These are phyloP conservation scores for Neurospora sp. DNA, from an alignment of 495 filamentous ascomycete genomes.

Conservation along the genomic window DNA sequence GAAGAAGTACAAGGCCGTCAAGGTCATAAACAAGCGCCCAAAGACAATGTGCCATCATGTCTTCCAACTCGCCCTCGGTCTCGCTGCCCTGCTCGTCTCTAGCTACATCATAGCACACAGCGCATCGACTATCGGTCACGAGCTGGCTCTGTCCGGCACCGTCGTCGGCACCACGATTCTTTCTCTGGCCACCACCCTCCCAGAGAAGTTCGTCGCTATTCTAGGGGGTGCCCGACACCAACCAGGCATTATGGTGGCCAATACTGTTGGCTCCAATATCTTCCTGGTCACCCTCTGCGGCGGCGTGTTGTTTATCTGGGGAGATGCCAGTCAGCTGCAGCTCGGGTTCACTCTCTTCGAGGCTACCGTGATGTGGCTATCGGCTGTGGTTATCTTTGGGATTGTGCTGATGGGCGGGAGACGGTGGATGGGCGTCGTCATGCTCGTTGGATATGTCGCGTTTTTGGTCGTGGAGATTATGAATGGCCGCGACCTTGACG, in stretches of 20 bases:
- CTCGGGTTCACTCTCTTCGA: slow-evolving; percentile 25
- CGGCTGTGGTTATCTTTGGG: slow-evolving; percentile 18
- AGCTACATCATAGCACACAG: slow-evolving; percentile 39
- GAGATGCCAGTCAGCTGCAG: slow-evolving; percentile 9
- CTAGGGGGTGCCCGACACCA: slow-evolving; percentile 36
- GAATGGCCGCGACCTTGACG: slow-evolving; percentile 9
- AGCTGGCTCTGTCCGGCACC: slow-evolving; percentile 32
- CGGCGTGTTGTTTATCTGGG: slow-evolving; percentile 30
- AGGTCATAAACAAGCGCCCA: not conserved
- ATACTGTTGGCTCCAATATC: slow-evolving; percentile 45
- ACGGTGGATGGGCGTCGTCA: slow-evolving; percentile 25
- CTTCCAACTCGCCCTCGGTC: slow-evolving; percentile 35
- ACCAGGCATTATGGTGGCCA: slow-evolving; percentile 42
- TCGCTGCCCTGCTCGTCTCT: slow-evolving; percentile 38
- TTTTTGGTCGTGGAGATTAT: slow-evolving; percentile 34
- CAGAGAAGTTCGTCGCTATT: slow-evolving; percentile 45
- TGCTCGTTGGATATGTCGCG: slow-evolving; percentile 28
- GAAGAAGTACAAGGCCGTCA: slow-evolving; percentile 3
- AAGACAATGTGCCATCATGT: slow-evolving; percentile 27
- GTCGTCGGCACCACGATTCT: slow-evolving; percentile 45
- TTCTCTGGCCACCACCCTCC: slow-evolving; percentile 46
- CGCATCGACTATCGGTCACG: slow-evolving; percentile 27
- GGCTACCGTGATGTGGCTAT: slow-evolving; percentile 25
- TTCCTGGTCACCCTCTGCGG: slow-evolving; percentile 44
- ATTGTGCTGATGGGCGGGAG: slow-evolving; percentile 25